These are phyloP conservation scores for Eucalyptus grandis DNA, from an alignment of 345 rosid genomes.

Conservation along the genomic window DNA sequence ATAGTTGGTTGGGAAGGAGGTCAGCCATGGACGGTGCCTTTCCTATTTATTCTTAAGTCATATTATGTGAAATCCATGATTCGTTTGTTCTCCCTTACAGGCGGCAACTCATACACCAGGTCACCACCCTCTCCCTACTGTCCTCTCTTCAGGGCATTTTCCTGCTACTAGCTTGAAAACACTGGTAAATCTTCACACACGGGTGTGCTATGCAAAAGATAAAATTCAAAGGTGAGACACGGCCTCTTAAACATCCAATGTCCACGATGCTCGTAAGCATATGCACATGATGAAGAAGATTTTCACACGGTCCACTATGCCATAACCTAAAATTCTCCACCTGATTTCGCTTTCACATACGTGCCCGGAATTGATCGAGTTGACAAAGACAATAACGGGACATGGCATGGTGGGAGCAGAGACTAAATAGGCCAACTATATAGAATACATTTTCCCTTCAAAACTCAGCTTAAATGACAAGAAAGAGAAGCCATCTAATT, in stretches of 20 bases:
- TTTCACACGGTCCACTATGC: background rate
- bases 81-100: constrained; percentile 9
- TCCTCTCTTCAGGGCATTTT: background rate
- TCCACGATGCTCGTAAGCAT: background rate
- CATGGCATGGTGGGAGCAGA: background rate
- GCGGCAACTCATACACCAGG: constrained; percentile 25
- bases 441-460: background rate
- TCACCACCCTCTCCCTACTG: background rate
- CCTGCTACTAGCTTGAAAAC: background rate
- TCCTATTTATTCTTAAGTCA: background rate
- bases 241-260: background rate
- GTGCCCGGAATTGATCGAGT: background rate
- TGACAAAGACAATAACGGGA: background rate
- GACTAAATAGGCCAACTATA: too few relatives aligned
- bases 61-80: background rate
- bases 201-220: background rate
- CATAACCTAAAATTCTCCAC: background rate
- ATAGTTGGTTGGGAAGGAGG: constrained; percentile 97
- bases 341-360: background rate
- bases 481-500: background rate
- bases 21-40: constrained; percentile 7
- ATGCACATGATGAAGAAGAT: background rate
- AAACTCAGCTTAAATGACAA: background rate
- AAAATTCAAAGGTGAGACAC: background rate
- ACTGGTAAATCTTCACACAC: background rate